These are phyloP conservation scores for Eucalyptus decipiens DNA, from an alignment of 345 rosid genomes.

Conservation along the genomic window DNA sequence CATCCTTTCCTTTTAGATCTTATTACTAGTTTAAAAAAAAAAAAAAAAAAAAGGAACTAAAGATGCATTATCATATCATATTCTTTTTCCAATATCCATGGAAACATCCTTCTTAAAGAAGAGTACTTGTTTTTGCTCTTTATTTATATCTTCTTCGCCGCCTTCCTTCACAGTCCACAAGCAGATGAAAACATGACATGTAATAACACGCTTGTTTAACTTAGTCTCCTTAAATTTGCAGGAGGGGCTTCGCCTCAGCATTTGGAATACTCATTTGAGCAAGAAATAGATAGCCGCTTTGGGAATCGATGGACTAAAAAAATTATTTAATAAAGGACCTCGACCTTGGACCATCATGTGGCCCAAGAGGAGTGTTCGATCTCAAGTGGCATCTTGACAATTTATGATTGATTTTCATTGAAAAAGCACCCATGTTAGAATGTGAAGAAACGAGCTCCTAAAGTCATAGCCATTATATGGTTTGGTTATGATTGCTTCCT, in stretches of 20 bases:
- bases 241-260: background rate
- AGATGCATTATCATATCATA: background rate
- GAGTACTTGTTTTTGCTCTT: background rate
- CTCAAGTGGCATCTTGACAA: background rate
- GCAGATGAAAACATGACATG: background rate
- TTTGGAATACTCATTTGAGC: constrained; percentile 1
- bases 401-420: background rate
- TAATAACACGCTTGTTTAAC: background rate
- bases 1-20: background rate
- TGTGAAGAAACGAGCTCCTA: background rate
- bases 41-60: background rate
- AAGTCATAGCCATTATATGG: background rate
- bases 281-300: background rate
- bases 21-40: background rate
- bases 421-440: background rate
- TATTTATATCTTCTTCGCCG: background rate
- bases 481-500: background rate
- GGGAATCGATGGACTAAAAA: background rate
- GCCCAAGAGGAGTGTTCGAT: background rate
- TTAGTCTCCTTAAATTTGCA: background rate
- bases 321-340: background rate
- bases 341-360: background rate
- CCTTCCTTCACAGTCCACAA: background rate
- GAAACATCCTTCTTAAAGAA: background rate
- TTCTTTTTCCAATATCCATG: background rate